Evolutionary conservation across 345 rosid species (phyloP).

Genomic region (Euphorbia peplus): DNA sequence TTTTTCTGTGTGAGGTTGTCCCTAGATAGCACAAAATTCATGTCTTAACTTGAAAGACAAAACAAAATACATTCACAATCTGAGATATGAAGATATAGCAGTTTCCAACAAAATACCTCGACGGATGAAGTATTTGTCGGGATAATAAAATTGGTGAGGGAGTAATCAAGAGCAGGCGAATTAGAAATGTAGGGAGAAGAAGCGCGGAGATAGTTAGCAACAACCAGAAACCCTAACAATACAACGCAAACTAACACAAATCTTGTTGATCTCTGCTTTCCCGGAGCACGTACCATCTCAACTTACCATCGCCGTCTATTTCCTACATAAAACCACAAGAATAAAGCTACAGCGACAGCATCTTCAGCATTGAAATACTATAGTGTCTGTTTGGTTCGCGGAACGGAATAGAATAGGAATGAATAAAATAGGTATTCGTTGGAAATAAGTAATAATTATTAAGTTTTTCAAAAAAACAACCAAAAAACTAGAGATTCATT

Average conservation of each 20-base stretch:
- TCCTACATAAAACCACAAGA: neutral
- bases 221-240: conserved; percentile 52
- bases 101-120: conserved; percentile 7
- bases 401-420: too few species aligned
- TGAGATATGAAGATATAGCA: neutral
- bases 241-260: conserved; percentile 40
- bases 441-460: too few species aligned
- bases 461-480: too few species aligned
- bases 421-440: too few species aligned
- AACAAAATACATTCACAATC: neutral
- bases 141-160: conserved; percentile 4
- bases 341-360: neutral
- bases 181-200: conserved; percentile 38
- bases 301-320: neutral
- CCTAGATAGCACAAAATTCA: conserved; percentile 26
- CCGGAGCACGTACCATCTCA: conserved; percentile 44
- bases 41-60: conserved; percentile 3
- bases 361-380: neutral
- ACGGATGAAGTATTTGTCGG: conserved; percentile 2
- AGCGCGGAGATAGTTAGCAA: conserved; percentile 83
- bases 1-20: conserved; percentile 27
- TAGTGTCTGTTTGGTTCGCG: too few species aligned
- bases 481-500: too few species aligned
- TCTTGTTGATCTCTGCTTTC: conserved; percentile 48
- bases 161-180: conserved; percentile 19